Conservation (phyloP, 2,329 filamentous ascomycete species). For the Cyphellophora europaea region DNA sequence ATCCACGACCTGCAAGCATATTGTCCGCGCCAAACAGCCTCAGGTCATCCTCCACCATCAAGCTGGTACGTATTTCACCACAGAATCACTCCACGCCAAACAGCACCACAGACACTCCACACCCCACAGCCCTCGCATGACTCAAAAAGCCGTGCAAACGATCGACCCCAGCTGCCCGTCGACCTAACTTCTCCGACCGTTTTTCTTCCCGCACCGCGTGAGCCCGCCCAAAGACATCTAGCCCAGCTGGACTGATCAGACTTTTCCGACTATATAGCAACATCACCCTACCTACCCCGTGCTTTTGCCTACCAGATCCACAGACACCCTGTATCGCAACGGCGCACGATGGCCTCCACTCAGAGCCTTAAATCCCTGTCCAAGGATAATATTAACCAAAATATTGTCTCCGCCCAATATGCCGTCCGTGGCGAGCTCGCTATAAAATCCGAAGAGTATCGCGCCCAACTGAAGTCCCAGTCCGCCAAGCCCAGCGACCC, state of each 20-base stretch:
- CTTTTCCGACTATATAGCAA: no score
- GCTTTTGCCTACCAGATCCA: no score
- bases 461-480: slow-evolving; percentile 51
- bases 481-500: slow-evolving; percentile 23
- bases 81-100: not conserved
- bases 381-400: slow-evolving; percentile 83
- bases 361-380: slow-evolving; percentile 47
- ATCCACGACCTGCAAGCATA: not conserved
- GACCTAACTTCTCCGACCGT: not conserved
- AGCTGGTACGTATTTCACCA: slow-evolving; percentile 1
- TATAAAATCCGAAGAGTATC: slow-evolving; percentile 85
- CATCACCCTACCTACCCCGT: no score
- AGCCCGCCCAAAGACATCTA: no score
- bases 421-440: slow-evolving; percentile 94
- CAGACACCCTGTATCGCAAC: no score
- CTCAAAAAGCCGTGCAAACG: not conserved
- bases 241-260: no score
- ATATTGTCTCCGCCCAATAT: slow-evolving; percentile 82
- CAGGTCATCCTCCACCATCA: not conserved
- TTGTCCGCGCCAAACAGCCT: not conserved
- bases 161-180: not conserved
- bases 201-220: not conserved
- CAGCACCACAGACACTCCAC: no score
- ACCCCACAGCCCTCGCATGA: not conserved
- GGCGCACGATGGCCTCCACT: slow-evolving; percentile 38